These are phyloP conservation scores for Polygonum aviculare DNA, from an alignment of 148 eudicot genomes.

Conservation along the genomic window DNA sequence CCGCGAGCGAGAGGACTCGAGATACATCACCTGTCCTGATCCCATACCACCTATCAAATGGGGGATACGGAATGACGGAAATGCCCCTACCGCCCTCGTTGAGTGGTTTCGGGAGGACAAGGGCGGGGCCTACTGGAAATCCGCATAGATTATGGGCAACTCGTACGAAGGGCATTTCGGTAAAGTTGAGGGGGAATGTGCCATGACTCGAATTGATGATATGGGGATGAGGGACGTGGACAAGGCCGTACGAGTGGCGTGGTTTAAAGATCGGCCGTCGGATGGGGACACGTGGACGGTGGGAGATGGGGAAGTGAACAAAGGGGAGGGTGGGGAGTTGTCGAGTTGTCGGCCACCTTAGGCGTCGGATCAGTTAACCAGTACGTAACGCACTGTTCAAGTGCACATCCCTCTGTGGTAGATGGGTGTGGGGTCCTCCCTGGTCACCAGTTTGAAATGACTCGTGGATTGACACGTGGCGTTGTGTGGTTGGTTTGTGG, in stretches of 20 bases:
- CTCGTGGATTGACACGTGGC: not conserved
- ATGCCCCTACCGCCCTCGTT: constrained; percentile 3
- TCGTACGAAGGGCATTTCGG: not conserved
- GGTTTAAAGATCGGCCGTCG: not conserved
- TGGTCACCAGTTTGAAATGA: not conserved
- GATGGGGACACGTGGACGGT: constrained; percentile 4
- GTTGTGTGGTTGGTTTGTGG: not conserved
- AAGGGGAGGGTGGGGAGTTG: constrained; percentile 1
- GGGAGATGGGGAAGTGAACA: not conserved
- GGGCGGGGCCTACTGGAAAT: not conserved
- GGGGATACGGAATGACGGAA: not conserved
- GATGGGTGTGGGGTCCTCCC: not conserved
- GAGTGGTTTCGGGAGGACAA: not conserved
- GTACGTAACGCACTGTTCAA: not conserved
- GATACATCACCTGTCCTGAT: not conserved
- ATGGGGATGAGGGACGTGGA: constrained; percentile 5
- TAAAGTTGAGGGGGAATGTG: not conserved
- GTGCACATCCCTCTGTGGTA: not conserved
- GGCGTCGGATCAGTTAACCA: not conserved
- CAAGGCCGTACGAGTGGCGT: constrained; percentile 3
- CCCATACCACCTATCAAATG: constrained; percentile 6
- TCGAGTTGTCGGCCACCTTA: constrained; percentile 7
- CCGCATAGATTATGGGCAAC: not conserved
- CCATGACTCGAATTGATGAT: not conserved
- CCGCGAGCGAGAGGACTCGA: not conserved